Conservation (phyloP, 192 early-diverging fungal genomes). For the Umbelopsis vinacea region DNA sequence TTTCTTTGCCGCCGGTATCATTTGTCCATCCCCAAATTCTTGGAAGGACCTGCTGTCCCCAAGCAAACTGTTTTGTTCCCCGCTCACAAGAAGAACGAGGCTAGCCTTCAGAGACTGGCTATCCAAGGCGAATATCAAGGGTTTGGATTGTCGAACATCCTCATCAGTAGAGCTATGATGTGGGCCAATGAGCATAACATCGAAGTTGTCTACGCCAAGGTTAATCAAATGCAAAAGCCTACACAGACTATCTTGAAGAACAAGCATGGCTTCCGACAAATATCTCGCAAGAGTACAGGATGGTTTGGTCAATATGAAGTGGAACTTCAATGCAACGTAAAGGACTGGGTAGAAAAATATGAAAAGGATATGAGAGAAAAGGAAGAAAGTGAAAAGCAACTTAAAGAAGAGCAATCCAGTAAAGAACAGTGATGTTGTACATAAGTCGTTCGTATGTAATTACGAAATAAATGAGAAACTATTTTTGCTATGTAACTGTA, state of each 20-base stretch:
- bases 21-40: background rate
- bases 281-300: slow-evolving; percentile 8
- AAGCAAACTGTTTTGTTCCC: background rate
- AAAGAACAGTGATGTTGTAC: slow-evolving; percentile 14
- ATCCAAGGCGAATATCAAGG: slow-evolving; percentile 33
- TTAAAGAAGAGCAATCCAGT: slow-evolving; percentile 15
- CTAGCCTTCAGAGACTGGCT: slow-evolving; percentile 33
- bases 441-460: background rate
- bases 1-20: slow-evolving; percentile 12
- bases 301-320: slow-evolving; percentile 29
- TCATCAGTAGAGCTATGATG: slow-evolving; percentile 32
- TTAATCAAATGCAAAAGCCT: slow-evolving; percentile 26
- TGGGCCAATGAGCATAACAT: slow-evolving; percentile 35
- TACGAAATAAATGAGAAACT: background rate
- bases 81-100: slow-evolving; percentile 29
- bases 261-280: slow-evolving; percentile 21
- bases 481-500: background rate
- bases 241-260: slow-evolving; percentile 21
- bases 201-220: slow-evolving; percentile 27
- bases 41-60: background rate
- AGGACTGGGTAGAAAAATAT: slow-evolving; percentile 28
- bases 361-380: slow-evolving; percentile 22
- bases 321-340: slow-evolving; percentile 20
- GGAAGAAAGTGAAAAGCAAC: slow-evolving; percentile 16
- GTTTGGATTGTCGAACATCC: slow-evolving; percentile 32